These are phyloP conservation scores for Panaeolus papilionaceus DNA, from an alignment of 768 basidiomycete species.

Conservation along the genomic window DNA sequence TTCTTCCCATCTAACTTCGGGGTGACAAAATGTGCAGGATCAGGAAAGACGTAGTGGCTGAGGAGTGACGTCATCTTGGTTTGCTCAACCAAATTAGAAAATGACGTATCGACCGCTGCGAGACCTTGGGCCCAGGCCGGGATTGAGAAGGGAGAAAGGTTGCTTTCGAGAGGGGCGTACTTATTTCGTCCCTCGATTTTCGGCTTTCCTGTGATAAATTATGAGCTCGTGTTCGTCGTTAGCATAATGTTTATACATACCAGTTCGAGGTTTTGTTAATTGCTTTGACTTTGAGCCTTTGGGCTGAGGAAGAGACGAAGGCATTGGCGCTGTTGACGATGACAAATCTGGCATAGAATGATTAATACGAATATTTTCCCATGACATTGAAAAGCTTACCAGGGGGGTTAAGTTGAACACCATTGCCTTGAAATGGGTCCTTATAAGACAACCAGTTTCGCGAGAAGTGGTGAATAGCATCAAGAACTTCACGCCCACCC, in stretches of 20 bases:
- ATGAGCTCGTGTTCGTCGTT: no score
- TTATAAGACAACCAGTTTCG: slow-evolving; percentile 4
- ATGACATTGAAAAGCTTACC: no score
- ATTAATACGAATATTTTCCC: no score
- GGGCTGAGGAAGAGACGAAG: no score
- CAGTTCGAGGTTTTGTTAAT: no score
- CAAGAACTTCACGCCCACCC: slow-evolving; percentile 2
- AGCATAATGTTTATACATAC: no score
- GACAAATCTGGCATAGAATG: no score
- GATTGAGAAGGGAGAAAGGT: neutral
- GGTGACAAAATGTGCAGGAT: slow-evolving; percentile 9
- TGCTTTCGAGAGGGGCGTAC: slow-evolving; percentile 9
- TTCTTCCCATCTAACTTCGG: slow-evolving; percentile 11
- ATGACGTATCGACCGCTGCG: neutral
- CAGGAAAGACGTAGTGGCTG: no score
- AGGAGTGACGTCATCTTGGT: neutral
- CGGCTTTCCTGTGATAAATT: no score
- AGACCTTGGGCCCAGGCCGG: neutral
- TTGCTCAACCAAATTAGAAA: neutral
- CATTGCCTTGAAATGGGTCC: slow-evolving; percentile 12
- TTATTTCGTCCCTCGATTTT: slow-evolving; percentile 3
- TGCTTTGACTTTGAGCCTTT: no score
- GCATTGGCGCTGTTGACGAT: no score
- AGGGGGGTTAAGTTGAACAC: neutral
- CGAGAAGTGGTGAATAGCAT: slow-evolving; percentile 14